Conservation (phyloP, 768 basidiomycete genomes). For the Tylopilus felleus region DNA sequence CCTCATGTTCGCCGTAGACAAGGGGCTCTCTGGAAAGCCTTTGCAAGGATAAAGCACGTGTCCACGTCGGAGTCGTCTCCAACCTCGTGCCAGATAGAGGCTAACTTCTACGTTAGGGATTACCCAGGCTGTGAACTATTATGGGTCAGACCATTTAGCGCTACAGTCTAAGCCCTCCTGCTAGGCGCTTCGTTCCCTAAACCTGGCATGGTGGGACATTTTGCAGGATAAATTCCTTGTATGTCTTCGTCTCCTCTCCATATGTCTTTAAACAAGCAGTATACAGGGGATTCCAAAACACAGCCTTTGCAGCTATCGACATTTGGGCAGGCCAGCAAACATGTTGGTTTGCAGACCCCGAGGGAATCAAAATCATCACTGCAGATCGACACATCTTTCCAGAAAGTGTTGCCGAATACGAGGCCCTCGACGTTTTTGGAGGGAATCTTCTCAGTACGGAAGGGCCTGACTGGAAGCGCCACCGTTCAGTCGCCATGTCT, state of each 20-base stretch:
- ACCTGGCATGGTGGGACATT: conserved; percentile 32
- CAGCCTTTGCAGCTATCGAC: conserved; percentile 35
- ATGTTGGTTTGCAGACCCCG: conserved; percentile 44
- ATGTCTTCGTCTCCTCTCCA: conserved; percentile 4
- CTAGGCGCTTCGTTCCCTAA: conserved; percentile 35
- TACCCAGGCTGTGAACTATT: conserved; percentile 13
- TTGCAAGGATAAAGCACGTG: conserved; percentile 17
- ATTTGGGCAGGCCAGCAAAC: conserved; percentile 30
- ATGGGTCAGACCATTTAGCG: conserved; percentile 36
- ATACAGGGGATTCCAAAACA: conserved; percentile 39
- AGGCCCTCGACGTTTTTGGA: conserved; percentile 44
- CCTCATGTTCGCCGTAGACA: conserved; percentile 11
- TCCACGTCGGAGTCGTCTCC: not conserved
- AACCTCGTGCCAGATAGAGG: not conserved
- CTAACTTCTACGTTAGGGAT: not conserved
- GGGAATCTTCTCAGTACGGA: conserved; percentile 41
- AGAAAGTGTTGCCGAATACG: conserved; percentile 41
- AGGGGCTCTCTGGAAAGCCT: conserved; percentile 5
- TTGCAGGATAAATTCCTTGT: conserved; percentile 37
- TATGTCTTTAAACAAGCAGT: not conserved
- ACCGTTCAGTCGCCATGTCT: conserved; percentile 42
- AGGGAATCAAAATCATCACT: conserved; percentile 37
- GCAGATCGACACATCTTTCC: conserved; percentile 35
- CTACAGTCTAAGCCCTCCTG: conserved; percentile 22
- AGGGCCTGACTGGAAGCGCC: conserved; percentile 45